Evolutionary conservation across 208 protist genomes (phyloP).

Genomic region (Wallacemonas sp.): DNA sequence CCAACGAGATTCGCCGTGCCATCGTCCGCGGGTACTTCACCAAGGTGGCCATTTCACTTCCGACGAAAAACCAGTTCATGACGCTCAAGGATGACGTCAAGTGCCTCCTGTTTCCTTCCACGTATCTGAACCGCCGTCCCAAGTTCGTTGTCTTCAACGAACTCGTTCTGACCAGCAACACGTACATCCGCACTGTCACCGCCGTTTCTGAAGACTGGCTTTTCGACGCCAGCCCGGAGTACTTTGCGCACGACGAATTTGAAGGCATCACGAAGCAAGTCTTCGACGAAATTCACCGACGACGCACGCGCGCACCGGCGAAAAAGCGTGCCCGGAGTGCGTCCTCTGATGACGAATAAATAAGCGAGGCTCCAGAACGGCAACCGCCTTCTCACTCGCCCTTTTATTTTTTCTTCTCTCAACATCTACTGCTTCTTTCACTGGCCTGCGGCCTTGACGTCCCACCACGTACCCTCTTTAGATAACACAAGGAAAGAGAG

Average conservation of each 20-base stretch:
- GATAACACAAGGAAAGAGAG: too few species aligned
- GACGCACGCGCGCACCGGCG: slow-evolving; percentile 20
- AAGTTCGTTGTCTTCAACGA: slow-evolving; percentile 98
- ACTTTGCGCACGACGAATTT: slow-evolving; percentile 86
- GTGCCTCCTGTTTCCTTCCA: slow-evolving; percentile 89
- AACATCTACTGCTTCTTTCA: slow-evolving; percentile 1
- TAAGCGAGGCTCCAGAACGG: too few species aligned
- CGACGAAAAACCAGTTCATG: slow-evolving; percentile 95
- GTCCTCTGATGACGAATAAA: slow-evolving; percentile 20
- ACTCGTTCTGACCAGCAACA: slow-evolving; percentile 94
- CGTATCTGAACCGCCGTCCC: slow-evolving; percentile 94
- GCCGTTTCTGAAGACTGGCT: slow-evolving; percentile 95
- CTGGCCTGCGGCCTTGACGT: not conserved
- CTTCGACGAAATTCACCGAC: slow-evolving; percentile 79
- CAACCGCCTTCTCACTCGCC: too few species aligned
- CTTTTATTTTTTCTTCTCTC: slow-evolving; percentile 15
- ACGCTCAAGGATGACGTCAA: slow-evolving; percentile 97
- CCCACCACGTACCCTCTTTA: not conserved
- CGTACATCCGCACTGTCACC: slow-evolving; percentile 97
- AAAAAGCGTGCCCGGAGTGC: slow-evolving; percentile 32
- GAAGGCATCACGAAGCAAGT: slow-evolving; percentile 76
- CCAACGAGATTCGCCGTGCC: slow-evolving; percentile 90
- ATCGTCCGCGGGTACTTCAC: slow-evolving; percentile 96
- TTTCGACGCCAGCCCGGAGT: slow-evolving; percentile 80
- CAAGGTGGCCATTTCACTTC: slow-evolving; percentile 94